Percentiles rank a stretch among this genome's conserved stretches.
These are phyloP conservation scores for Xylariales sp. DNA, from an alignment of 2,329 filamentous ascomycete genomes.

Conservation along the genomic window DNA sequence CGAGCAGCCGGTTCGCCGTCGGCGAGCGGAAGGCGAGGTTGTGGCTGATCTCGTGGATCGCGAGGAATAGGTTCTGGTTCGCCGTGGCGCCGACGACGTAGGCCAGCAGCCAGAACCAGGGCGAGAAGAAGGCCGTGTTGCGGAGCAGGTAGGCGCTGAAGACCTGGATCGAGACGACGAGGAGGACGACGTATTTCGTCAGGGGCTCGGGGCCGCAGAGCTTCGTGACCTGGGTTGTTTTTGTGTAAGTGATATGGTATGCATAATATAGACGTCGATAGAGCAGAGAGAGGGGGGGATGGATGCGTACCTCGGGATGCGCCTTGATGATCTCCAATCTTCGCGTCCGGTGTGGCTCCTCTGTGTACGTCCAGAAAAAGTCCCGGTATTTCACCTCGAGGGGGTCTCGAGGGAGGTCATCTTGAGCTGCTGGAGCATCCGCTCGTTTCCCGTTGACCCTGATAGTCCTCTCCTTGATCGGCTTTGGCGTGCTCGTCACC, in stretches of 20 bases:
- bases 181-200: conserved; percentile 90
- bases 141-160: conserved; percentile 80
- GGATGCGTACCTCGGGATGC: conserved; percentile 81
- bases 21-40: conserved; percentile 92
- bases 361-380: conserved; percentile 99
- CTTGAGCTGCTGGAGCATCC: conserved; percentile 27
- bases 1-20: conserved; percentile 83
- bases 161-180: conserved; percentile 86
- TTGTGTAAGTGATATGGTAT: conserved; percentile 29
- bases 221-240: conserved; percentile 79
- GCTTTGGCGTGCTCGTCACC: conserved; percentile 43
- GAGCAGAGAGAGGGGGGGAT: background rate
- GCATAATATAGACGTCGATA: too few species aligned
- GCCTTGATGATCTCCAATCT: conserved; percentile 97
- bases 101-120: conserved; percentile 85
- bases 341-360: conserved; percentile 93
- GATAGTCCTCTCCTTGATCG: conserved; percentile 42
- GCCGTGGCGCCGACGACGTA: conserved; percentile 94
- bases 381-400: conserved; percentile 62
- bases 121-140: conserved; percentile 82
- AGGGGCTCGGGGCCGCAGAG: conserved; percentile 95
- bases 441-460: conserved; percentile 41
- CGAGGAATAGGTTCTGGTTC: conserved; percentile 98
- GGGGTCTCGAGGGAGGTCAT: conserved; percentile 52
- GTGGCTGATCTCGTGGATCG: conserved; percentile 98